phyloP scores from a whole-genome alignment of 805 yeast species.

The Ogataea pilisensis region DNA sequence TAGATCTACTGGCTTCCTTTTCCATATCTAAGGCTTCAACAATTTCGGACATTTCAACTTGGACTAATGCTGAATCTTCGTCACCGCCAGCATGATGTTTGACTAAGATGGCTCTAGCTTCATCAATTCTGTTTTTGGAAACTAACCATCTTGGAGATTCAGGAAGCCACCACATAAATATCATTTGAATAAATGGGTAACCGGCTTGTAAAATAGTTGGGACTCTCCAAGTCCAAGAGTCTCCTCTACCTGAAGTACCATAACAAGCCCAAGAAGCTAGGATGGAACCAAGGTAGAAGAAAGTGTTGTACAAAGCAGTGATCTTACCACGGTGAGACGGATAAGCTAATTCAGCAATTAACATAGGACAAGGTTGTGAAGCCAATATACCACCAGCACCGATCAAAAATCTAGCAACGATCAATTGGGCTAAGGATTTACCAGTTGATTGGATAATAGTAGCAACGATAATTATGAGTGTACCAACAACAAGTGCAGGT shows the following conservation, averaged over 20 bases:
- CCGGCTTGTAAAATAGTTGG: constrained; percentile 50
- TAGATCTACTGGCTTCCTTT: constrained; percentile 15
- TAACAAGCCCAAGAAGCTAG: constrained; percentile 45
- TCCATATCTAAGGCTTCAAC: constrained; percentile 32
- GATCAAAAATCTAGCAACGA: constrained; percentile 42
- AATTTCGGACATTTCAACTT: constrained; percentile 35
- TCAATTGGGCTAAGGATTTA: constrained; percentile 28
- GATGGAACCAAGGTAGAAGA: constrained; percentile 43
- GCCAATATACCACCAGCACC: constrained; percentile 45
- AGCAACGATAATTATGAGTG: constrained; percentile 50
- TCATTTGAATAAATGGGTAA: constrained; percentile 40
- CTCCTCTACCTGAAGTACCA: constrained; percentile 32
- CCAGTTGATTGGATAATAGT: constrained; percentile 50
- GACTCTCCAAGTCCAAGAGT: constrained; percentile 47
- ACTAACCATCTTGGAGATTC: constrained; percentile 43
- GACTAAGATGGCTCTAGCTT: constrained; percentile 25
- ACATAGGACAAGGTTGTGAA: constrained; percentile 42
- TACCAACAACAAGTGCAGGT: constrained; percentile 48
- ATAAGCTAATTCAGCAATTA: constrained; percentile 47
- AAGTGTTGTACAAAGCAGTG: constrained; percentile 46
- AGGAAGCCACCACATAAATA: constrained; percentile 35
- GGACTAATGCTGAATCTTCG: constrained; percentile 29
- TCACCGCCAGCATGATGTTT: constrained; percentile 27
- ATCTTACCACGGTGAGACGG: constrained; percentile 41
- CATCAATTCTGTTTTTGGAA: constrained; percentile 32